A percentile compares a stretch with the other conserved stretches of the same genome.
These are phyloP conservation scores for Suhomyces bribrorum DNA, from an alignment of 1,139 yeast species.

Conservation along the genomic window DNA sequence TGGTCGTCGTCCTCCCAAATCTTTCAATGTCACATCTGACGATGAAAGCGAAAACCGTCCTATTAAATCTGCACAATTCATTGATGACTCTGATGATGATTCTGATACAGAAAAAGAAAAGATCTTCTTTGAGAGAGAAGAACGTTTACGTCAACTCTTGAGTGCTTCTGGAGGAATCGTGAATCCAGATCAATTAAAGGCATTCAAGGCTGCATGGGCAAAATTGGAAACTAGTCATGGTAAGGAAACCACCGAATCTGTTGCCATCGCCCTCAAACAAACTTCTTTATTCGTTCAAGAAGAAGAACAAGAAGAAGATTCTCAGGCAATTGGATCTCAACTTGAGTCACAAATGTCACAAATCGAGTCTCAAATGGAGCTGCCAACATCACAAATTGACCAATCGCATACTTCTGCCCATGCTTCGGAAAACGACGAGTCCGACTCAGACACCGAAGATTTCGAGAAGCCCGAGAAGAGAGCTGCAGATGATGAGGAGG, in stretches of 20 bases:
- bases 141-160: constrained; percentile 47
- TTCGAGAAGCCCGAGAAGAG: constrained; percentile 5
- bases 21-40: constrained; percentile 23
- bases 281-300: constrained; percentile 24
- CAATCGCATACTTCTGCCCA: neutral
- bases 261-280: constrained; percentile 28
- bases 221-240: constrained; percentile 24
- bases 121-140: constrained; percentile 61
- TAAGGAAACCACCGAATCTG: constrained; percentile 19
- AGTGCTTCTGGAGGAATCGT: constrained; percentile 44
- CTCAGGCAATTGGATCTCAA: neutral
- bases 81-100: constrained; percentile 67
- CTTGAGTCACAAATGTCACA: neutral
- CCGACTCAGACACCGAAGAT: constrained; percentile 13
- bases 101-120: constrained; percentile 59
- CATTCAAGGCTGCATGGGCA: constrained; percentile 43
- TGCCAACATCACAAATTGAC: neutral
- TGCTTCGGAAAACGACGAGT: constrained; percentile 8
- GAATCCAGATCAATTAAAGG: constrained; percentile 36
- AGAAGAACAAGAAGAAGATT: constrained; percentile 6
- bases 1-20: constrained; percentile 21
- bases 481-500: constrained; percentile 10
- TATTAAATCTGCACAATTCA: constrained; percentile 51
- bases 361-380: too few relatives aligned
- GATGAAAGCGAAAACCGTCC: constrained; percentile 19